A percentile compares a stretch with the other conserved stretches of the same genome.
Conservation (phyloP, 2,329 filamentous ascomycete species). For the Dactylella cylindrospora region DNA sequence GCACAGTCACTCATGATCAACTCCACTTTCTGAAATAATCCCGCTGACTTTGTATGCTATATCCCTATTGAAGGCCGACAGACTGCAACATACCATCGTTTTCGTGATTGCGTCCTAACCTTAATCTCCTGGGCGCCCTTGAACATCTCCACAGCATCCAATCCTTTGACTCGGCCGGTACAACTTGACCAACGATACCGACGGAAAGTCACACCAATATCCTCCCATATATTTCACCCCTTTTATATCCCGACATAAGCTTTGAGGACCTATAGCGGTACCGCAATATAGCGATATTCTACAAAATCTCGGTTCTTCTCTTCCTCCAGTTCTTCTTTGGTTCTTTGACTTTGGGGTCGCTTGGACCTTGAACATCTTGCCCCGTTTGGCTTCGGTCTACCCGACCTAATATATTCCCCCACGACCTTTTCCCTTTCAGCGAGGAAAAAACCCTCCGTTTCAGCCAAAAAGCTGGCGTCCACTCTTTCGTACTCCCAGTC, state of each 20-base stretch:
- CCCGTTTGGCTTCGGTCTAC: not conserved
- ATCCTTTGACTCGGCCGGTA: too few relatives aligned
- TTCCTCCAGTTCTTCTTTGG: conserved; percentile 7
- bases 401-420: conserved; percentile 2
- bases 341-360: conserved; percentile 8
- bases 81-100: not conserved
- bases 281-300: not conserved
- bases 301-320: not conserved
- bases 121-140: not conserved
- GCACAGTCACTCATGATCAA: not conserved
- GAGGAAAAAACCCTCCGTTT: not conserved
- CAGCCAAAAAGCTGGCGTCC: conserved; percentile 37
- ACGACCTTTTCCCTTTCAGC: conserved; percentile 6
- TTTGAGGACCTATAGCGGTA: not conserved
- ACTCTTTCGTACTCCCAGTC: conserved; percentile 20
- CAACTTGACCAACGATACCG: too few relatives aligned
- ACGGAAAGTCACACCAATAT: too few relatives aligned
- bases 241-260: not conserved
- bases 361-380: not conserved
- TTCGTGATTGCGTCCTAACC: not conserved
- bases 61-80: not conserved
- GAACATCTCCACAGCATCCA: not conserved
- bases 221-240: too few relatives aligned
- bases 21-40: not conserved
- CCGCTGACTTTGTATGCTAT: not conserved